Percentiles rank a stretch among this genome's conserved stretches.
phyloP scores from a whole-genome alignment of 108 stramenopile genomes.

The Pseudonitzschia delicatissima region DNA sequence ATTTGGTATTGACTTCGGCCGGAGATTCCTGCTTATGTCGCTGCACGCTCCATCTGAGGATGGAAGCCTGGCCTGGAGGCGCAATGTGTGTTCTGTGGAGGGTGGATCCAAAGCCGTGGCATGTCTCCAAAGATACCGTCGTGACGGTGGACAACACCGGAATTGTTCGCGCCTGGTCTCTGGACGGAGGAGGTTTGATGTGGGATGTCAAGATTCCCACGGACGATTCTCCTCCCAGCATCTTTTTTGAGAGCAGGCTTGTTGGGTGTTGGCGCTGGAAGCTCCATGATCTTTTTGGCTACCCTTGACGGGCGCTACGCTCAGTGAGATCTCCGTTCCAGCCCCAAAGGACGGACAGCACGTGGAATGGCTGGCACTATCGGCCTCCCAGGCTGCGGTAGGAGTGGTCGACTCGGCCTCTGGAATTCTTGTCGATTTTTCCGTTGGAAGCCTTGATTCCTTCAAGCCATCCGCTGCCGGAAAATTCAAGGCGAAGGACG shows the following conservation, averaged over 20 bases:
- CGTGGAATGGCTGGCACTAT: conserved; percentile 16
- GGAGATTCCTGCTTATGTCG: conserved; percentile 50
- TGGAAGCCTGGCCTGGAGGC: conserved; percentile 45
- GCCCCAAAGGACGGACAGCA: not conserved
- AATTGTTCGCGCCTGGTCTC: conserved; percentile 50
- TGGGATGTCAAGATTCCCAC: conserved; percentile 39
- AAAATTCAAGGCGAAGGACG: not conserved
- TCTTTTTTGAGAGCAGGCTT: conserved; percentile 4
- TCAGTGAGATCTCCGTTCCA: not conserved
- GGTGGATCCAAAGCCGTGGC: conserved; percentile 10
- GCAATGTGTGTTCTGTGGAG: conserved; percentile 54
- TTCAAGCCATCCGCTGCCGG: not conserved
- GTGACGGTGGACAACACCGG: conserved; percentile 46
- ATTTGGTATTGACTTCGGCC: conserved; percentile 31
- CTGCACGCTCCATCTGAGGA: conserved; percentile 29
- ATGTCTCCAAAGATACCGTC: not conserved
- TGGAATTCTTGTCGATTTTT: conserved; percentile 1
- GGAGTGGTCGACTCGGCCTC: not conserved
- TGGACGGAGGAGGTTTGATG: conserved; percentile 31
- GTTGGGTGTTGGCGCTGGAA: conserved; percentile 25
- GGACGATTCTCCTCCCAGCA: not conserved
- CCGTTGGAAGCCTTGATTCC: conserved; percentile 14
- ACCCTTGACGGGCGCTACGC: conserved; percentile 11
- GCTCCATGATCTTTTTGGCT: conserved; percentile 4
- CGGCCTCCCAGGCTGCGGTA: not conserved